Percentiles rank a stretch among this genome's conserved stretches.
These are phyloP conservation scores for Paralagenidium karlingii DNA, from an alignment of 352 stramenopile species.

Conservation along the genomic window DNA sequence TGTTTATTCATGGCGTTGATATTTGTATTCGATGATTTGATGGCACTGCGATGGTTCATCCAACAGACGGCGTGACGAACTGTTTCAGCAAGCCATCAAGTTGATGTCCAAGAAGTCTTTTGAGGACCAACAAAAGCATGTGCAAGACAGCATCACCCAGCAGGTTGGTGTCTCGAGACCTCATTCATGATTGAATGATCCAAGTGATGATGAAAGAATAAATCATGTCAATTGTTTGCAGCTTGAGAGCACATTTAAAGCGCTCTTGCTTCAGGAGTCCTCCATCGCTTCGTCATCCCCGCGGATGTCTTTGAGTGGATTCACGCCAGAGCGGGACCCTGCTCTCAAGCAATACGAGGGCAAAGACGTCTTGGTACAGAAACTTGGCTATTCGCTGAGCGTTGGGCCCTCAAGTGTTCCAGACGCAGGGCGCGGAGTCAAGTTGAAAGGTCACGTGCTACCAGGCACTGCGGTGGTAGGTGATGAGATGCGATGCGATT, in stretches of 20 bases:
- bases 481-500: background rate
- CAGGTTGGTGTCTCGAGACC: conserved; percentile 19
- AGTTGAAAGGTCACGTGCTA: conserved; percentile 29
- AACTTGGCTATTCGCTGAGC: conserved; percentile 58
- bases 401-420: conserved; percentile 53
- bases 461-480: conserved; percentile 67
- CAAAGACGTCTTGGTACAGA: conserved; percentile 11
- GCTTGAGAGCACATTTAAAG: too few relatives aligned
- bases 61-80: conserved; percentile 52
- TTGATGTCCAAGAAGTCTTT: conserved; percentile 66
- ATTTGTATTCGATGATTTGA: background rate
- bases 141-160: conserved; percentile 39
- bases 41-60: too few relatives aligned
- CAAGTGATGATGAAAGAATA: background rate
- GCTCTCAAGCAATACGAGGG: too few relatives aligned
- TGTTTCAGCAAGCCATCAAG: conserved; percentile 66
- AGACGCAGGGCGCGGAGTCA: conserved; percentile 60
- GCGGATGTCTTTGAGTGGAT: too few relatives aligned
- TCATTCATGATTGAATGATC: background rate
- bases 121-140: conserved; percentile 65
- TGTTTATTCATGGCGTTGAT: background rate
- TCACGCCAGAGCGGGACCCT: too few relatives aligned
- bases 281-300: too few relatives aligned
- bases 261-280: too few relatives aligned
- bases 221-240: background rate